Base-by-base conservation (phyloP, 257 asterid species). In the Henckelia pumila region DNA sequence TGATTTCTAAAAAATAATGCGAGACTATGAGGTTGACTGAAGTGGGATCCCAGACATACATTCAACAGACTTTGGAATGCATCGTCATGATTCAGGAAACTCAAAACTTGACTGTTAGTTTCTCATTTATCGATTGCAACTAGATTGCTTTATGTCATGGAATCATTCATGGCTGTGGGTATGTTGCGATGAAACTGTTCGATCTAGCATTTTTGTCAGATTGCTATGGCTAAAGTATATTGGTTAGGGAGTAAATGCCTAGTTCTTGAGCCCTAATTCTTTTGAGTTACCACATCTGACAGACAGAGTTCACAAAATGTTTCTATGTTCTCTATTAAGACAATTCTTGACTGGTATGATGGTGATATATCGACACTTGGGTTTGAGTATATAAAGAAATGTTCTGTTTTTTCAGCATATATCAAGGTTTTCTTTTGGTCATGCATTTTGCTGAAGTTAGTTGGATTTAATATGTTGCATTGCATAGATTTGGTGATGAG, bases 361-460 rank as follows among this genome's bases (percentile, higher is more conserved):
- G 44, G 3, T 35, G 14, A 35, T 35, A 30, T 1, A 7, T 6
- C 9, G 7, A 30, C 8, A 30, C 44, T 35, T 35, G 47, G 60
- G 52, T 16, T 4, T 1, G 66, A 4, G 19, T 16, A 17, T 25
- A 1, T 28, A 26, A 4, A 28, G 30, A 28, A 56, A 37, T 64
- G 56, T 35, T 29, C 32, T 66, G 21, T 26, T 23, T 56, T 26
- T 63, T 11, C 30, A 25, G 56, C 2, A 44, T 35, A 14, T 3
- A 64, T 53, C 14, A 11, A 59, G 17, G 28, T n/a, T 65, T 52
- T 44, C 49, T 53, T 30, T 30, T 0, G 29, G 33, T 3, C 7
- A 19, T 32, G 70, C 50, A 47, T 66, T 47, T 71, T 30, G 16
- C 20, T 57, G 67, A 53, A 37, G 56, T 19, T 30, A 35, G 44